Evolutionary conservation across 768 basidiomycete species (phyloP).

Genomic region (Pleurotus cornucopiae): DNA sequence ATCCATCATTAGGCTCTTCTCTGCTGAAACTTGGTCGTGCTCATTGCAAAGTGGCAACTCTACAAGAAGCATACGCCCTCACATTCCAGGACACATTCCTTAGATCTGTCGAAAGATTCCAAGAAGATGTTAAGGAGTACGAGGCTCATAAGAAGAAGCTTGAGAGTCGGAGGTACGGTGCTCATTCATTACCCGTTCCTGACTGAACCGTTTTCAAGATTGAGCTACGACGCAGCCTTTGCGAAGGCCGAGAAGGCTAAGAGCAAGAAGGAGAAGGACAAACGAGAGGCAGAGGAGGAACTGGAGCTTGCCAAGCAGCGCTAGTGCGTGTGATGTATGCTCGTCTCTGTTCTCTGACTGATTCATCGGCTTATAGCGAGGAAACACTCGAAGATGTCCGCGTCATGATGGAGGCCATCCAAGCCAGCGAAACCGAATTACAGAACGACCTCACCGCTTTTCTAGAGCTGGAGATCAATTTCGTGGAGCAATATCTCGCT

Average conservation of each 20-base stretch:
- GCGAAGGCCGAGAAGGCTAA: slow-evolving; percentile 67
- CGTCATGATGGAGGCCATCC: slow-evolving; percentile 73
- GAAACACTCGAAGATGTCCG: slow-evolving; percentile 84
- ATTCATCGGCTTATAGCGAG: slow-evolving; percentile 46
- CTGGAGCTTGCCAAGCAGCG: slow-evolving; percentile 64
- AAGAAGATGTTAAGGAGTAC: slow-evolving; percentile 80
- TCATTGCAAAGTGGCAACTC: slow-evolving; percentile 78
- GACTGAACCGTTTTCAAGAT: slow-evolving; percentile 33
- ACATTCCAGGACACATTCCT: slow-evolving; percentile 74
- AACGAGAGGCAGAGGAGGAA: slow-evolving; percentile 77
- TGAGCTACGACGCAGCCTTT: slow-evolving; percentile 73
- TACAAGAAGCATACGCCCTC: slow-evolving; percentile 78
- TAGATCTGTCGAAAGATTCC: slow-evolving; percentile 56
- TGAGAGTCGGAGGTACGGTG: slow-evolving; percentile 70
- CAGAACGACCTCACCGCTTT: slow-evolving; percentile 67
- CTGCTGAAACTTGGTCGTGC: slow-evolving; percentile 76
- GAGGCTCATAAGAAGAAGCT: slow-evolving; percentile 79
- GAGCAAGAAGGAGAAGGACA: slow-evolving; percentile 82
- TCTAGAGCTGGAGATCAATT: slow-evolving; percentile 71
- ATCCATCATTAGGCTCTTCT: slow-evolving; percentile 48
- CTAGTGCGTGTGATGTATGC: slow-evolving; percentile 49
- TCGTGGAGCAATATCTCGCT: slow-evolving; percentile 68
- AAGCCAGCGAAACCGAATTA: slow-evolving; percentile 73
- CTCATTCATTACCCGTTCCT: not conserved
- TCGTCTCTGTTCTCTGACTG: not conserved